phyloP scores from a whole-genome alignment of 2,329 filamentous ascomycete species.

The Colletotrichum simmondsii region DNA sequence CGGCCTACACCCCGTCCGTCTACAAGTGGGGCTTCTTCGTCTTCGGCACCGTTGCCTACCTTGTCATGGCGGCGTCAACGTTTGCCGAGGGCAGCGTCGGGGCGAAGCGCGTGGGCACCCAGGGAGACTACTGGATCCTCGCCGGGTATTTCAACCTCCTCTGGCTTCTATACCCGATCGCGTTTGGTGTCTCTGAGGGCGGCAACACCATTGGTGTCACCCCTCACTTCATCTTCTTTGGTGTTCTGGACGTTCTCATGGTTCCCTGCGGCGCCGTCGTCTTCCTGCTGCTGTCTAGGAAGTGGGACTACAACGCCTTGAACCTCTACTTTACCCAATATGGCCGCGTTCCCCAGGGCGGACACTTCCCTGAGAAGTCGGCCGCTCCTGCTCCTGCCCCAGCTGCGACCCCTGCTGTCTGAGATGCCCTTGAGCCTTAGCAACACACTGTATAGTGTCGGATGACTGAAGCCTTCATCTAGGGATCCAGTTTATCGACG shows the following conservation, averaged over 20 bases:
- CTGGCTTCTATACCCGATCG: conserved; percentile 66
- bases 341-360: conserved; percentile 57
- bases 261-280: conserved; percentile 55
- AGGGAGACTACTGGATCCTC: conserved; percentile 56
- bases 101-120: conserved; percentile 53
- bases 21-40: conserved; percentile 70
- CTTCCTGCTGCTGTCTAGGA: conserved; percentile 55
- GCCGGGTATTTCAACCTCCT: conserved; percentile 60
- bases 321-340: conserved; percentile 67
- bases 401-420: conserved; percentile 33
- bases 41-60: conserved; percentile 60
- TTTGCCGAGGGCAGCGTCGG: conserved; percentile 49
- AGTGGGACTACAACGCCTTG: conserved; percentile 63
- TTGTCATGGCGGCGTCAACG: conserved; percentile 58
- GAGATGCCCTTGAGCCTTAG: not conserved
- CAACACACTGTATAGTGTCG: not conserved
- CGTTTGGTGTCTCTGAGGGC: conserved; percentile 63
- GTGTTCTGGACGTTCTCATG: conserved; percentile 62
- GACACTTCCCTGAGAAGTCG: conserved; percentile 60
- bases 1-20: conserved; percentile 57
- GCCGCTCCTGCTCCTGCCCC: conserved; percentile 38
- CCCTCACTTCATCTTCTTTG: conserved; percentile 61
- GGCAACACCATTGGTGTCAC: conserved; percentile 61
- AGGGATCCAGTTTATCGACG: not conserved
- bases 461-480: not conserved